Evolutionary conservation across 139 green algal genomes (phyloP).

Genomic region (Diplosphaera chodatii): DNA sequence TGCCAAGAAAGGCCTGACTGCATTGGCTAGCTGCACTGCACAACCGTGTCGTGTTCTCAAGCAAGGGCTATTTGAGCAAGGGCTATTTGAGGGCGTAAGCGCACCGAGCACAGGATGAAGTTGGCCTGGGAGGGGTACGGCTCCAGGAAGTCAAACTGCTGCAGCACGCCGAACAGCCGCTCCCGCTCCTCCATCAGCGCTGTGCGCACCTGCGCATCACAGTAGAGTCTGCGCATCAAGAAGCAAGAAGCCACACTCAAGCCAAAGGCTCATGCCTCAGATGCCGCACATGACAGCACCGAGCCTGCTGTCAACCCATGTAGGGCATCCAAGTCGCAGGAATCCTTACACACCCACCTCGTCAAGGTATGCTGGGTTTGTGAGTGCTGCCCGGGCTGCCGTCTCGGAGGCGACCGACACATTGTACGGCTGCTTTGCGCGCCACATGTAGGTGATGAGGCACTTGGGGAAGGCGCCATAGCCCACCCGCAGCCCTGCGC

Average conservation of each 20-base stretch:
- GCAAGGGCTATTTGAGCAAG: no score
- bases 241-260: no score
- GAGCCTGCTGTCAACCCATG: no score
- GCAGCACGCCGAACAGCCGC: conserved; percentile 56
- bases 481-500: conserved; percentile 20
- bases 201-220: conserved; percentile 69
- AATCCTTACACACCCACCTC: no score
- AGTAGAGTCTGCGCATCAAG: no score
- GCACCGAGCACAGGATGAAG: conserved; percentile 92
- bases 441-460: conserved; percentile 88
- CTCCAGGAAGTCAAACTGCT: conserved; percentile 74
- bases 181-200: conserved; percentile 79
- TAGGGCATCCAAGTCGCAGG: no score
- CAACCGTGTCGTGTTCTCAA: no score
- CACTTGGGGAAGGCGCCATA: conserved; percentile 63
- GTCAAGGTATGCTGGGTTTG: conserved; percentile 62
- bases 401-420: conserved; percentile 89
- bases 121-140: conserved; percentile 90
- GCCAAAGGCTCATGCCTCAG: no score
- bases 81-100: not conserved
- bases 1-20: no score
- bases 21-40: no score
- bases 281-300: no score
- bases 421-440: conserved; percentile 99
- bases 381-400: conserved; percentile 71